These are phyloP conservation scores for Amanita molliuscula DNA, from an alignment of 768 basidiomycete species.

Conservation along the genomic window DNA sequence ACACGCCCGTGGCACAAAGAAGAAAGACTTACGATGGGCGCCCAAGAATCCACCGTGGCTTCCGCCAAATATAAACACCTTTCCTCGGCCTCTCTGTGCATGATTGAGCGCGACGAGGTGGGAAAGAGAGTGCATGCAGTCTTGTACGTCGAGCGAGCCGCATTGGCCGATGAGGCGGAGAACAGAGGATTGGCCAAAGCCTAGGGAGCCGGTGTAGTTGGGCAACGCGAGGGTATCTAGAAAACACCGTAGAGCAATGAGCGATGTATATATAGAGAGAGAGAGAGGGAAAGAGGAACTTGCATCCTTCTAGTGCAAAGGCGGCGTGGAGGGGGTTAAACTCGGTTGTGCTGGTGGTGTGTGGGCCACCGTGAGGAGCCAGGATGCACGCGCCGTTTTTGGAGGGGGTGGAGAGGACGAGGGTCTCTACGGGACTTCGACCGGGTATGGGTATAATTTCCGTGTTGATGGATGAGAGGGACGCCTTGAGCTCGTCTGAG, in stretches of 20 bases:
- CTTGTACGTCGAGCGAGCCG: constrained; percentile 55
- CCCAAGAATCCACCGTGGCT: constrained; percentile 64
- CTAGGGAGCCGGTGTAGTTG: constrained; percentile 62
- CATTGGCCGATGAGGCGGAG: constrained; percentile 45
- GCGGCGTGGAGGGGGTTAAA: constrained; percentile 35
- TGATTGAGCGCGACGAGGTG: constrained; percentile 42
- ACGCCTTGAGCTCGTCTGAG: constrained; percentile 25
- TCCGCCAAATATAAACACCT: constrained; percentile 50
- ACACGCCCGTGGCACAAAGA: no score
- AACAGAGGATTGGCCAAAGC: constrained; percentile 55
- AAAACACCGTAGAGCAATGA: no score
- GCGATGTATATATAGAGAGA: no score
- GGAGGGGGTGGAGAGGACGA: neutral
- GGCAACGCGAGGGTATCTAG: constrained; percentile 45
- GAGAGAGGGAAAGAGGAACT: constrained; percentile 12
- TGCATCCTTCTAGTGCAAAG: constrained; percentile 53
- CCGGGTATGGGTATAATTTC: neutral
- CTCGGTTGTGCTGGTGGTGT: constrained; percentile 33
- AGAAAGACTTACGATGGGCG: constrained; percentile 45
- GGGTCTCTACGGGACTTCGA: neutral
- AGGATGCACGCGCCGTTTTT: constrained; percentile 32
- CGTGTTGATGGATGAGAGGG: constrained; percentile 25
- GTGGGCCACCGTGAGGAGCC: constrained; percentile 56
- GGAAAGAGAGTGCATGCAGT: constrained; percentile 45
- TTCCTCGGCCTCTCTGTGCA: constrained; percentile 38